These are phyloP conservation scores for Pseudopithomyces maydicus DNA, from an alignment of 2,329 filamentous ascomycete genomes.

Conservation along the genomic window DNA sequence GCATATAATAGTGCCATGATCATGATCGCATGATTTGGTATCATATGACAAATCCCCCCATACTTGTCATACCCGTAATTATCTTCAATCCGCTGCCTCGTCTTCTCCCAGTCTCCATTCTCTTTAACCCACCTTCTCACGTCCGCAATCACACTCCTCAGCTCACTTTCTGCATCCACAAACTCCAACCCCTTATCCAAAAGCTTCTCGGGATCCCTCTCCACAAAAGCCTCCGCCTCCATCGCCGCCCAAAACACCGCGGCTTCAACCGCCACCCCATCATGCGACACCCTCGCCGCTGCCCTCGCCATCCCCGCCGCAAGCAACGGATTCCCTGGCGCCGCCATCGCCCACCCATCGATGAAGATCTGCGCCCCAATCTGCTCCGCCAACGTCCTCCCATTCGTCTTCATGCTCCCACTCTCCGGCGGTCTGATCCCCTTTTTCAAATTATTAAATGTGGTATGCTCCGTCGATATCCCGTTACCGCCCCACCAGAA, in stretches of 20 bases:
- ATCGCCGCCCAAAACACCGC: conserved; percentile 48
- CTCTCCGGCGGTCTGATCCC: conserved; percentile 37
- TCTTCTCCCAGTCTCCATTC: conserved; percentile 39
- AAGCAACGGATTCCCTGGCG: conserved; percentile 13
- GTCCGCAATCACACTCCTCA: conserved; percentile 33
- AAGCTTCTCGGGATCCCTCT: conserved; percentile 39
- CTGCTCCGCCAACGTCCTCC: conserved; percentile 13
- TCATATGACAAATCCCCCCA: conserved; percentile 13
- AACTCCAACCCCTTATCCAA: conserved; percentile 36
- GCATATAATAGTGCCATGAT: conserved; percentile 11
- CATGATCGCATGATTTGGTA: conserved; percentile 14
- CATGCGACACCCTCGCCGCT: conserved; percentile 46
- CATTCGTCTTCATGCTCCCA: conserved; percentile 11
- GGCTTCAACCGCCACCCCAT: conserved; percentile 46
- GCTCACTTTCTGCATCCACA: conserved; percentile 34
- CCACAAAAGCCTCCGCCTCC: conserved; percentile 48
- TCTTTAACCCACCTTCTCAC: conserved; percentile 35
- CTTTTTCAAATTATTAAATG: conserved; percentile 45
- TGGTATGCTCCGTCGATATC: conserved; percentile 48
- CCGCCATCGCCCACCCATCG: conserved; percentile 13
- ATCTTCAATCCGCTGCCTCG: conserved; percentile 41
- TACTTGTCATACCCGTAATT: conserved; percentile 13
- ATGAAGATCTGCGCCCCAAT: conserved; percentile 17
- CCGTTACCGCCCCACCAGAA: conserved; percentile 50
- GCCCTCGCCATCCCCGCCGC: conserved; percentile 40